Conservation (phyloP, 352 stramenopile genomes). For the Globisporangium alternatum region DNA sequence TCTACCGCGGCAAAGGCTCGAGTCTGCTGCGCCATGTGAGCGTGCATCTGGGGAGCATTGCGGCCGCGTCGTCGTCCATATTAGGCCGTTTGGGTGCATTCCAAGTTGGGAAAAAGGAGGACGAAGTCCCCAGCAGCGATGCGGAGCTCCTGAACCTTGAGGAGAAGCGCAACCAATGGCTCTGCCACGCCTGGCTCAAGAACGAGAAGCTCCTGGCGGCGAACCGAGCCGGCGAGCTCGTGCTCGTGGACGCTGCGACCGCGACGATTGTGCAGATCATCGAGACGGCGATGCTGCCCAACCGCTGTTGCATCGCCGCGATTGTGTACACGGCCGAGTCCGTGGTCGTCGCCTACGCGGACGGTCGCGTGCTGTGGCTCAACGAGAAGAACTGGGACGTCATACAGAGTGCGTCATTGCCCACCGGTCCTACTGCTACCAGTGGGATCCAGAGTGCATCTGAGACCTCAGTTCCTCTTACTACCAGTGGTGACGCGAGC, state of each 20-base stretch:
- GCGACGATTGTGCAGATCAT: conserved; percentile 32
- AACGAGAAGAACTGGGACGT: conserved; percentile 40
- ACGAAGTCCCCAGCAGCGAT: neutral
- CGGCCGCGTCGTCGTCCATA: neutral
- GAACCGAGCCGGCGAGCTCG: conserved; percentile 52
- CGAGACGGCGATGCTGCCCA: conserved; percentile 27
- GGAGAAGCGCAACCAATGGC: conserved; percentile 42
- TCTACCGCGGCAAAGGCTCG: conserved; percentile 36
- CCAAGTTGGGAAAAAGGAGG: no score
- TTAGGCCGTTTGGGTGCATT: neutral
- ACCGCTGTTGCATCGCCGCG: conserved; percentile 36
- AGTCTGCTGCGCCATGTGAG: conserved; percentile 32
- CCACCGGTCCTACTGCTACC: neutral
- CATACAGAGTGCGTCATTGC: conserved; percentile 33
- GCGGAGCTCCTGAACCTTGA: conserved; percentile 36
- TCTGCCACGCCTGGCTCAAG: conserved; percentile 61
- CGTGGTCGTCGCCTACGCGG: conserved; percentile 44
- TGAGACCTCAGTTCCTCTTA: neutral
- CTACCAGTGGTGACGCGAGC: neutral
- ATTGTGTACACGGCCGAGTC: conserved; percentile 56
- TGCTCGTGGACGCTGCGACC: conserved; percentile 41
- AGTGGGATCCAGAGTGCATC: neutral
- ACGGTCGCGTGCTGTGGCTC: conserved; percentile 52
- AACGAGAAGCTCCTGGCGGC: conserved; percentile 40
- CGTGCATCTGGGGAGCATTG: neutral